Percentiles rank a stretch among this genome's conserved stretches.
phyloP scores from a whole-genome alignment of 2,329 filamentous ascomycete species.

The Xylaria sp. region DNA sequence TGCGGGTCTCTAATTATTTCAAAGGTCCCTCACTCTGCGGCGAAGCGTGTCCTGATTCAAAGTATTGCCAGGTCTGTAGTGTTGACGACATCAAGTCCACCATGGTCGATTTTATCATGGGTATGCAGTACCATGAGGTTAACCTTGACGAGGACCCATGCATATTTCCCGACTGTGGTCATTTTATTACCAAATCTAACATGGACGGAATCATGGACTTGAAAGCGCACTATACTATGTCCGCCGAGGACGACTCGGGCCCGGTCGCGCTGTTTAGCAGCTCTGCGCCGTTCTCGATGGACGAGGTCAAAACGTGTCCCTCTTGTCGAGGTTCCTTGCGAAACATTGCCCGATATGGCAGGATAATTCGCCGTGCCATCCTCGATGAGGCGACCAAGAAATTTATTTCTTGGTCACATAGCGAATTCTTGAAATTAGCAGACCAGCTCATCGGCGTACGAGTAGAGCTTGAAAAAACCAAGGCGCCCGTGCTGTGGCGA shows the following conservation, averaged over 20 bases:
- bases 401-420: slow-evolving; percentile 62
- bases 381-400: slow-evolving; percentile 69
- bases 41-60: slow-evolving; percentile 59
- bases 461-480: slow-evolving; percentile 2
- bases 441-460: slow-evolving; percentile 38
- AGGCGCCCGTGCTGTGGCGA: background rate
- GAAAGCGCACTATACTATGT: slow-evolving; percentile 38
- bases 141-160: slow-evolving; percentile 65
- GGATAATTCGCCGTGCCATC: slow-evolving; percentile 63
- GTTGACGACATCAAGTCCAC: slow-evolving; percentile 49
- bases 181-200: slow-evolving; percentile 63
- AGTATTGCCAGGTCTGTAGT: slow-evolving; percentile 64
- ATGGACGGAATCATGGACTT: slow-evolving; percentile 68
- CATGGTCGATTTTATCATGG: slow-evolving; percentile 60
- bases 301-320: slow-evolving; percentile 60
- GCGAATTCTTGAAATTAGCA: slow-evolving; percentile 48
- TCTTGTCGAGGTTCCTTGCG: slow-evolving; percentile 64
- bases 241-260: background rate
- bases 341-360: slow-evolving; percentile 64
- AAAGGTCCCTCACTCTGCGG: slow-evolving; percentile 60
- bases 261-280: background rate
- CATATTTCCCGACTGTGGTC: slow-evolving; percentile 67
- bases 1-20: background rate
- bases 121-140: slow-evolving; percentile 57
- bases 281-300: slow-evolving; percentile 52